These are phyloP conservation scores for Diaporthe aspalathi DNA, from an alignment of 2,329 filamentous ascomycete genomes.

Conservation along the genomic window DNA sequence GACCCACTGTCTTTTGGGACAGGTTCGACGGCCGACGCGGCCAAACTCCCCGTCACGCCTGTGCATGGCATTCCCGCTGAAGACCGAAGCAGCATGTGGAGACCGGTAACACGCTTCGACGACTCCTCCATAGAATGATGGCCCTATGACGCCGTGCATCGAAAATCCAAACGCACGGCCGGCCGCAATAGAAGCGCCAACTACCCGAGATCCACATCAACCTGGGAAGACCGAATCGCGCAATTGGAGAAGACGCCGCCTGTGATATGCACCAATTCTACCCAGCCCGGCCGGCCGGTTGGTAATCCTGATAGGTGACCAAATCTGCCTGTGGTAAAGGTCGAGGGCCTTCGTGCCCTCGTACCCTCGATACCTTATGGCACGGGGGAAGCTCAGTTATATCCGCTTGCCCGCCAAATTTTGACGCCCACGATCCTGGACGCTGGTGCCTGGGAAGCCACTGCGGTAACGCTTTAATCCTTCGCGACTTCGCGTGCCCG, in stretches of 20 bases:
- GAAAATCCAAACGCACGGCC: constrained; percentile 24
- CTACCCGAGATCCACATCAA: neutral
- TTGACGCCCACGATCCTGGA: neutral
- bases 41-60: constrained; percentile 1
- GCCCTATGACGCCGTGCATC: constrained; percentile 34
- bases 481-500: neutral
- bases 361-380: neutral
- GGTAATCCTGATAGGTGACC: neutral
- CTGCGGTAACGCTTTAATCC: neutral
- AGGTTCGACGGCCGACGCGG: neutral
- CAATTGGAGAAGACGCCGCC: neutral
- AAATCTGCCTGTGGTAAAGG: neutral
- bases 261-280: neutral
- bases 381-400: neutral
- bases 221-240: neutral
- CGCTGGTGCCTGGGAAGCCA: neutral
- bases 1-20: neutral
- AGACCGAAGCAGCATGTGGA: constrained; percentile 34
- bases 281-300: neutral
- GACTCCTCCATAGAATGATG: constrained; percentile 26
- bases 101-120: constrained; percentile 27
- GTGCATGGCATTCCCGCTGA: constrained; percentile 9
- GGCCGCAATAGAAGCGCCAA: constrained; percentile 4
- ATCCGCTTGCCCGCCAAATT: neutral
- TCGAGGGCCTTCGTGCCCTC: neutral